A percentile compares a stretch with the other conserved stretches of the same genome.
Conservation (phyloP, 192 early-diverging fungal species). For the Funneliformis geosporum region DNA sequence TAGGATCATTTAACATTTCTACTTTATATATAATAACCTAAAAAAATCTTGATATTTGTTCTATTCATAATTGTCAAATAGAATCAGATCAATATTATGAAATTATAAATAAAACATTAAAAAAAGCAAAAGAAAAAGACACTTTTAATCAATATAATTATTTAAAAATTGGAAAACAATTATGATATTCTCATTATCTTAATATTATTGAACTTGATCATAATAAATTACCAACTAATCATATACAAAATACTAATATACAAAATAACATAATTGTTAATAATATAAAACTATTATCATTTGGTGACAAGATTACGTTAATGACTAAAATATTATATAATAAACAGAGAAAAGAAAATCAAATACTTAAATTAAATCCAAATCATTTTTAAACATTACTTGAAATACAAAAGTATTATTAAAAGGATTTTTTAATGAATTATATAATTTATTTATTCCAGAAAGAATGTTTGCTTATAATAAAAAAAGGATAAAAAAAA, state of each 20-base stretch:
- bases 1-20: no score
- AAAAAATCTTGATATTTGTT: background rate
- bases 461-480: background rate
- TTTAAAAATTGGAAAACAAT: background rate
- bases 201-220: background rate
- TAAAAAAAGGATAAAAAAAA: conserved; percentile 11
- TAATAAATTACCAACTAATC: background rate
- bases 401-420: background rate
- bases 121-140: background rate
- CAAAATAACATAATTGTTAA: background rate
- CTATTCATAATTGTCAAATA: background rate
- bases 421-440: background rate
- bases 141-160: conserved; percentile 10
- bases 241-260: background rate
- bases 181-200: conserved; percentile 8
- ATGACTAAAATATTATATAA: conserved; percentile 6
- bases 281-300: background rate
- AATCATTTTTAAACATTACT: background rate
- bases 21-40: no score
- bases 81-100: background rate
- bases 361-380: background rate
- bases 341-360: background rate
- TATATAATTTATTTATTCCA: background rate
- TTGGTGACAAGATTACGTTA: background rate
- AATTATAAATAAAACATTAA: background rate